Conservation (phyloP, 345 rosid species). For the thale cress (Arabidopsis thaliana) region TAIR10.1 NC_003070.9:6604501-6605000, state of each 20-base stretch:
- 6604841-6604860: constrained; percentile 54
- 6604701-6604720: background rate
- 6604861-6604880: constrained; percentile 65
- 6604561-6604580: constrained; percentile 60
- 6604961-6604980: constrained; percentile 2
- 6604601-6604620: constrained; percentile 64
- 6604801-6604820: constrained; percentile 63
- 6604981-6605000: constrained; percentile 1
- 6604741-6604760: constrained; percentile 36
- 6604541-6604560: constrained; percentile 54
- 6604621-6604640: constrained; percentile 62
- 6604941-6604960: constrained; percentile 15
- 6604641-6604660: constrained; percentile 80
- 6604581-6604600: constrained; percentile 58
- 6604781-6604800: constrained; percentile 71
- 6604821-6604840: constrained; percentile 74
- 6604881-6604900: constrained; percentile 58
- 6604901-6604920: constrained; percentile 56
- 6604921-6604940: constrained; percentile 68
- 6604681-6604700: background rate
- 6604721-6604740: constrained; percentile 17
- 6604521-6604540: background rate
- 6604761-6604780: constrained; percentile 65
- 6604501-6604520: background rate
- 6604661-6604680: constrained; percentile 41